Conservation (phyloP, 1,284 basidiomycete genomes). For the Sanguinoderma infundibulare region DNA sequence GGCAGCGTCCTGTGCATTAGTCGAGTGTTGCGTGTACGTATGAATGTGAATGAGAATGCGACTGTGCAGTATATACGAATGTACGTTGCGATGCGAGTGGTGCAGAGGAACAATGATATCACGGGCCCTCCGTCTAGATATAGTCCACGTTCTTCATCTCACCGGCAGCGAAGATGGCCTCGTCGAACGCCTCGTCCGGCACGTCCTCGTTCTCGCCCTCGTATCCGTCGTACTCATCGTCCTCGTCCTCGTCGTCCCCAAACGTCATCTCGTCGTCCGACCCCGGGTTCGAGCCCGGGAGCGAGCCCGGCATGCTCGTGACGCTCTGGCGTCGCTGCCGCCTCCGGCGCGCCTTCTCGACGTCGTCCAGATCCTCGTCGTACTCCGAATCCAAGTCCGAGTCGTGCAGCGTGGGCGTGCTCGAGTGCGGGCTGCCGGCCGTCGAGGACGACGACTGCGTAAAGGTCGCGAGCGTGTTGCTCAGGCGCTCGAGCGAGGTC, state of each 20-base stretch:
- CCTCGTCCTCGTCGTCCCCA: constrained; percentile 51
- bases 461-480: constrained; percentile 57
- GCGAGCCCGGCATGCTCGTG: constrained; percentile 84
- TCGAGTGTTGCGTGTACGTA: not conserved
- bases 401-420: constrained; percentile 56
- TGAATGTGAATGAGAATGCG: not conserved
- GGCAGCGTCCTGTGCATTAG: not conserved
- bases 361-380: constrained; percentile 43
- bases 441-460: constrained; percentile 43
- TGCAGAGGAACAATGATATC: not conserved
- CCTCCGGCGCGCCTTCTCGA: constrained; percentile 40
- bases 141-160: constrained; percentile 89
- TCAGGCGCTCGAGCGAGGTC: constrained; percentile 72
- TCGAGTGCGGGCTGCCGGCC: constrained; percentile 53
- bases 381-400: constrained; percentile 63
- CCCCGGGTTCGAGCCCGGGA: constrained; percentile 45
- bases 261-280: constrained; percentile 54
- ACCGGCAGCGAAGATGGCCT: constrained; percentile 79
- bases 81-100: not conserved
- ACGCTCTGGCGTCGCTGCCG: constrained; percentile 60
- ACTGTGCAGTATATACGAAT: not conserved
- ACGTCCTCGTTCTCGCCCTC: constrained; percentile 47
- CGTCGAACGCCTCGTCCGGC: constrained; percentile 73
- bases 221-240: constrained; percentile 44
- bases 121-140: constrained; percentile 42